phyloP scores from a whole-genome alignment of 768 basidiomycete genomes.

The Trametes maxima region DNA sequence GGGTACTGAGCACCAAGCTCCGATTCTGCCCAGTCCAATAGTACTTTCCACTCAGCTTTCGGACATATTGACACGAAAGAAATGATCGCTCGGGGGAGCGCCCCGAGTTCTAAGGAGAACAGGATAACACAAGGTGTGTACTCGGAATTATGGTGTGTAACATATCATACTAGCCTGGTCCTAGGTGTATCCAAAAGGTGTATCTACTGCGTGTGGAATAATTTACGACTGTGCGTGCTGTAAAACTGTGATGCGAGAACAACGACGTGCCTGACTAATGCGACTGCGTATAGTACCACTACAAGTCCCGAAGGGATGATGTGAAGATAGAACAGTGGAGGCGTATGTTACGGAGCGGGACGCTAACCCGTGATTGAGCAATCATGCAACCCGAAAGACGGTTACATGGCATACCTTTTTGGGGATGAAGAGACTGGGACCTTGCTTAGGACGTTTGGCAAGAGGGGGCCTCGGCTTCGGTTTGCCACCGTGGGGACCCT shows the following conservation, averaged over 20 bases:
- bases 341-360: slow-evolving; percentile 1
- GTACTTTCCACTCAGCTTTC: too few species aligned
- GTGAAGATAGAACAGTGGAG: neutral
- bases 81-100: too few species aligned
- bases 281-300: neutral
- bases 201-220: slow-evolving; percentile 2
- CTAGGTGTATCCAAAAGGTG: slow-evolving; percentile 2
- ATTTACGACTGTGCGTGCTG: slow-evolving; percentile 14
- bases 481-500: slow-evolving; percentile 6
- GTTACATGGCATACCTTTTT: slow-evolving; percentile 41
- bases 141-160: neutral
- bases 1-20: too few species aligned
- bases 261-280: neutral
- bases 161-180: neutral
- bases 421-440: slow-evolving; percentile 61
- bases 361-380: neutral
- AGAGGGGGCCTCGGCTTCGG: slow-evolving; percentile 33
- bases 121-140: too few species aligned
- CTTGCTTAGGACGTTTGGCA: slow-evolving; percentile 44
- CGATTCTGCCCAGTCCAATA: too few species aligned
- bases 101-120: too few species aligned
- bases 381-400: neutral
- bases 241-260: neutral
- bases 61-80: too few species aligned
- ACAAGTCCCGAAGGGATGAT: neutral